Evolutionary conservation across 805 yeast genomes (phyloP).

Genomic region (Yarrowia hollandica): DNA sequence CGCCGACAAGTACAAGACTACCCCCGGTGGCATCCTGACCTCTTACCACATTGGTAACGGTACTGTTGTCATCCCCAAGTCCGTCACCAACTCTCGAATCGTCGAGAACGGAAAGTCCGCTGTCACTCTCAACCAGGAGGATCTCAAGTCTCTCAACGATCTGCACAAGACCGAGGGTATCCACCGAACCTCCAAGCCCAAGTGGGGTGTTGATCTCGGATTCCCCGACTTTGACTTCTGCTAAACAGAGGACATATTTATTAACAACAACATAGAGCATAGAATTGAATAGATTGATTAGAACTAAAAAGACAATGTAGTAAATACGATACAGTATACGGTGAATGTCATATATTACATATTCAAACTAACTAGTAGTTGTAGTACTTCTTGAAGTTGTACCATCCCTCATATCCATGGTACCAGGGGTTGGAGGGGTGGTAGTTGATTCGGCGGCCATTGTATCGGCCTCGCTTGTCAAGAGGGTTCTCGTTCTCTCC

Average conservation of each 20-base stretch:
- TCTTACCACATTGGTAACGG: conserved; percentile 68
- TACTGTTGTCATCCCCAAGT: conserved; percentile 64
- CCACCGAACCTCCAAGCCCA: conserved; percentile 36
- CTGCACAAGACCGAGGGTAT: conserved; percentile 39
- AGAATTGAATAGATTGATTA: background rate
- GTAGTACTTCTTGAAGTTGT: too few species aligned
- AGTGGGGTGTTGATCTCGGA: conserved; percentile 39
- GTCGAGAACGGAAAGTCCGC: conserved; percentile 45
- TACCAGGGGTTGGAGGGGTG: too few species aligned
- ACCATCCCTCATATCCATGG: too few species aligned
- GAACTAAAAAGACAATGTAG: background rate
- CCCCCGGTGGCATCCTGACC: conserved; percentile 57
- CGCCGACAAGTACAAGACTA: conserved; percentile 56
- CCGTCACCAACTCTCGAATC: conserved; percentile 65
- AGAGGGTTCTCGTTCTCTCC: too few species aligned
- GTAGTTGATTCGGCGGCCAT: too few species aligned
- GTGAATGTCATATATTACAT: too few species aligned
- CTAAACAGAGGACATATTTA: background rate
- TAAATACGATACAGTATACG: too few species aligned
- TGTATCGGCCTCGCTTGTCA: too few species aligned
- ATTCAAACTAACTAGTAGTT: too few species aligned
- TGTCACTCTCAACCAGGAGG: conserved; percentile 46
- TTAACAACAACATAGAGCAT: too few species aligned
- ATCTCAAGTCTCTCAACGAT: conserved; percentile 43
- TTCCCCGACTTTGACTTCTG: conserved; percentile 33